phyloP scores from a whole-genome alignment of 495 filamentous ascomycete species.

The Penicillium riverlandense region DNA sequence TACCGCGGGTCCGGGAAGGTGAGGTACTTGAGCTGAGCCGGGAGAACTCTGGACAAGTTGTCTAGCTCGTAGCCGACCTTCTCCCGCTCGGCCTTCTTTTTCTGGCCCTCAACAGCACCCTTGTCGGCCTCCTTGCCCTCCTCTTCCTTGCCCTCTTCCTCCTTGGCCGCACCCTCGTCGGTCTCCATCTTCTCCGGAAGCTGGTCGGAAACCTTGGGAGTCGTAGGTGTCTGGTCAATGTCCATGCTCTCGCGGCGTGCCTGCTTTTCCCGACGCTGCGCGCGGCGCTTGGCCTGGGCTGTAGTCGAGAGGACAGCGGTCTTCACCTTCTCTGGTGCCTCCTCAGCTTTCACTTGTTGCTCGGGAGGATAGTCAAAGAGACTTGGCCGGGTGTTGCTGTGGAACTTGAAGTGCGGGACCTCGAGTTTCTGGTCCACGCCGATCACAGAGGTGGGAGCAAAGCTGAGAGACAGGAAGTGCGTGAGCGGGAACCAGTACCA shows the following conservation, averaged over 20 bases:
- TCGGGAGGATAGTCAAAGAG: slow-evolving; percentile 98
- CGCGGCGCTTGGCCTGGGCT: slow-evolving; percentile 90
- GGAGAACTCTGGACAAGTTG: slow-evolving; percentile 94
- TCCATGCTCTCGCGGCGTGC: slow-evolving; percentile 79
- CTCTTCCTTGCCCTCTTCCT: slow-evolving; percentile 48
- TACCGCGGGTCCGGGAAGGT: slow-evolving; percentile 81
- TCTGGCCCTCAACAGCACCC: slow-evolving; percentile 44
- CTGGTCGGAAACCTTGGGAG: slow-evolving; percentile 63
- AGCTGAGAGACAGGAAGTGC: slow-evolving; percentile 91
- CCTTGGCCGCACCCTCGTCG: slow-evolving; percentile 60
- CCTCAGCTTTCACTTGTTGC: slow-evolving; percentile 87
- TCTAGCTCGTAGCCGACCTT: slow-evolving; percentile 93
- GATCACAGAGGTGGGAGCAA: slow-evolving; percentile 90
- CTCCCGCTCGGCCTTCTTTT: slow-evolving; percentile 91
- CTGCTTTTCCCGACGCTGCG: slow-evolving; percentile 65
- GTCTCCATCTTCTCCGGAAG: slow-evolving; percentile 81
- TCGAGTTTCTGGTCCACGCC: slow-evolving; percentile 90
- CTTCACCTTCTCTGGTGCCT: slow-evolving; percentile 88
- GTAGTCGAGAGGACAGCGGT: slow-evolving; percentile 96
- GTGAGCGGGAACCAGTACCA: slow-evolving; percentile 99
- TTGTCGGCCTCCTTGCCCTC: slow-evolving; percentile 61
- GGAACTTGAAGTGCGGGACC: slow-evolving; percentile 91
- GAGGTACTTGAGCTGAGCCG: slow-evolving; percentile 89
- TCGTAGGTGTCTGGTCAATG: slow-evolving; percentile 68
- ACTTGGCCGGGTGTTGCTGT: slow-evolving; percentile 88